These are phyloP conservation scores for Eurotiales sp. DNA, from an alignment of 2,329 filamentous ascomycete species.

Conservation along the genomic window DNA sequence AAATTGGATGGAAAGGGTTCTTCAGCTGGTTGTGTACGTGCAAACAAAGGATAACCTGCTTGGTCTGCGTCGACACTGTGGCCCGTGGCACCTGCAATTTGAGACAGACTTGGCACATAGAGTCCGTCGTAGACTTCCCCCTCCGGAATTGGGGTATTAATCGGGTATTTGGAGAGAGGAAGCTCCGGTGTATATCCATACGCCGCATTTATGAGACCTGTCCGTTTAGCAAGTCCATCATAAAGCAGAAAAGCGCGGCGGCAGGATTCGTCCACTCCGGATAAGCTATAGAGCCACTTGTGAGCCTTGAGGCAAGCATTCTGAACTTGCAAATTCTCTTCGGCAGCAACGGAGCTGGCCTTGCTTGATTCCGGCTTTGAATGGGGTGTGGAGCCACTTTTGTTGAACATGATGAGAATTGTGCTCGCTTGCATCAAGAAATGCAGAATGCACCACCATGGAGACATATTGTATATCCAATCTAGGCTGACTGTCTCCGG, in stretches of 20 bases:
- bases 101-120: neutral
- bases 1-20: neutral
- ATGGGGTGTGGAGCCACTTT: slow-evolving; percentile 19
- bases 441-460: slow-evolving; percentile 44
- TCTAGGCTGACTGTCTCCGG: slow-evolving; percentile 32
- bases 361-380: too few relatives aligned
- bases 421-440: slow-evolving; percentile 42
- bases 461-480: slow-evolving; percentile 32
- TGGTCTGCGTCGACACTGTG: too few relatives aligned
- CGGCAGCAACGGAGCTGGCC: slow-evolving; percentile 16
- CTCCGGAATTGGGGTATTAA: neutral
- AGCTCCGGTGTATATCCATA: neutral
- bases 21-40: neutral
- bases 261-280: slow-evolving; percentile 27
- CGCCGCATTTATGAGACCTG: slow-evolving; percentile 16
- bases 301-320: slow-evolving; percentile 33
- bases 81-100: too few relatives aligned
- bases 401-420: slow-evolving; percentile 31
- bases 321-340: slow-evolving; percentile 25
- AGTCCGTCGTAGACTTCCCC: neutral
- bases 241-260: slow-evolving; percentile 34
- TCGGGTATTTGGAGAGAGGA: neutral
- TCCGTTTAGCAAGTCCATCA: slow-evolving; percentile 28
- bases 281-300: slow-evolving; percentile 35
- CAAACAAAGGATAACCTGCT: too few relatives aligned